phyloP scores from a whole-genome alignment of 2,329 filamentous ascomycete species.

The Aspergillus sp. region DNA sequence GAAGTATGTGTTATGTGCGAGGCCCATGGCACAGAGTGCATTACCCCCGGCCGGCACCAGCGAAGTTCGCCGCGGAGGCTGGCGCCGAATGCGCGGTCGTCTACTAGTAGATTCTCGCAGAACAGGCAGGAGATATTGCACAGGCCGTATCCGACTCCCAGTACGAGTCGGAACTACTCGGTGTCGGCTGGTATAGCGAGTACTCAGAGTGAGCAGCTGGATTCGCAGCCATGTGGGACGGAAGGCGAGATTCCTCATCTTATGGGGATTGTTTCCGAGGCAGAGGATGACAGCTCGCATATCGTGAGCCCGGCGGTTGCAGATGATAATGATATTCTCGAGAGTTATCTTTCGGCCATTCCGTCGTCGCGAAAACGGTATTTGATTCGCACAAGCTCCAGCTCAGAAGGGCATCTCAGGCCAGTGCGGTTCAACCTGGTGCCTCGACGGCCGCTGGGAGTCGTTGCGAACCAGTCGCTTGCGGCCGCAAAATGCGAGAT shows the following conservation, averaged over 20 bases:
- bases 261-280: slow-evolving; percentile 24
- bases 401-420: slow-evolving; percentile 25
- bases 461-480: slow-evolving; percentile 26
- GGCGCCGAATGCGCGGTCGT: not conserved
- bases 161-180: not conserved
- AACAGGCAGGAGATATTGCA: not conserved
- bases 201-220: not conserved
- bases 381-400: slow-evolving; percentile 29
- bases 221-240: not conserved
- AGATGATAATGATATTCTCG: slow-evolving; percentile 58
- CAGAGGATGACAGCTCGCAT: slow-evolving; percentile 49
- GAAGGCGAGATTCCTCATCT: slow-evolving; percentile 6
- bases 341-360: slow-evolving; percentile 54
- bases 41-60: slow-evolving; percentile 42
- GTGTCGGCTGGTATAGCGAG: not conserved
- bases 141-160: slow-evolving; percentile 3
- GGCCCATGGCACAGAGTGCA: slow-evolving; percentile 55
- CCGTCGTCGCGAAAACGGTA: slow-evolving; percentile 23
- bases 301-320: slow-evolving; percentile 59
- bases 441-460: slow-evolving; percentile 50
- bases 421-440: slow-evolving; percentile 55
- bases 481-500: slow-evolving; percentile 48
- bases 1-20: slow-evolving; percentile 56
- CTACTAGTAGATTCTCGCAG: not conserved
- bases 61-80: slow-evolving; percentile 7